These are phyloP conservation scores for Phytopythium boreale DNA, from an alignment of 352 stramenopile species.

Conservation along the genomic window DNA sequence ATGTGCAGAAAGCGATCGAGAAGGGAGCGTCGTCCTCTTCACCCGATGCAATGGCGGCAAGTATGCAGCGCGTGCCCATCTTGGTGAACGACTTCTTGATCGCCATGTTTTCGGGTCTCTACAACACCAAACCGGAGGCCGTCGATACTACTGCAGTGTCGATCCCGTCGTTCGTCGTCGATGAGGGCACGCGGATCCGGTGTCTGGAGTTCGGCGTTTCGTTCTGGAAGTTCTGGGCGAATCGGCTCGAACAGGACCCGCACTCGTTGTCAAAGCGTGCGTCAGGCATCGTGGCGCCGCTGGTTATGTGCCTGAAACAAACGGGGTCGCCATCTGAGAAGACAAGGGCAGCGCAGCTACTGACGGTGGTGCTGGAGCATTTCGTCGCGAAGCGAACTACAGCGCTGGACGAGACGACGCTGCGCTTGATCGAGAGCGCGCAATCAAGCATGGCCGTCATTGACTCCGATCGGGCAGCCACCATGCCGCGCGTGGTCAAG, in stretches of 20 bases:
- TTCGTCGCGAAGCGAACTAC: constrained; percentile 48
- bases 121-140: not conserved
- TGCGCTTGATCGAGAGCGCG: constrained; percentile 49
- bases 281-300: constrained; percentile 38
- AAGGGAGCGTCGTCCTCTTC: constrained; percentile 24
- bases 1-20: constrained; percentile 27
- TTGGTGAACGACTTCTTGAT: constrained; percentile 77
- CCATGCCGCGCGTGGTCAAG: constrained; percentile 58
- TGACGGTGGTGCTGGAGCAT: constrained; percentile 58
- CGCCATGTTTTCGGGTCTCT: constrained; percentile 43
- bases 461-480: constrained; percentile 61
- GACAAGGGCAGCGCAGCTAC: constrained; percentile 53
- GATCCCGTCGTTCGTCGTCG: constrained; percentile 17
- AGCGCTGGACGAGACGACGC: constrained; percentile 42
- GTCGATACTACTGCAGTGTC: constrained; percentile 17
- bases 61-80: constrained; percentile 38
- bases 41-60: not conserved
- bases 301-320: constrained; percentile 53
- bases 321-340: constrained; percentile 46
- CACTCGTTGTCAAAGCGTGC: constrained; percentile 53
- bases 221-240: constrained; percentile 74
- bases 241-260: constrained; percentile 41
- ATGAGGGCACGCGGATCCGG: constrained; percentile 54
- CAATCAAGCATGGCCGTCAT: constrained; percentile 44
- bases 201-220: constrained; percentile 69